Evolutionary conservation across 2,329 filamentous ascomycete species (phyloP), one percentile per base, ranked within the genome.

Genomic region (Aspergillus phoenicis): DNA sequence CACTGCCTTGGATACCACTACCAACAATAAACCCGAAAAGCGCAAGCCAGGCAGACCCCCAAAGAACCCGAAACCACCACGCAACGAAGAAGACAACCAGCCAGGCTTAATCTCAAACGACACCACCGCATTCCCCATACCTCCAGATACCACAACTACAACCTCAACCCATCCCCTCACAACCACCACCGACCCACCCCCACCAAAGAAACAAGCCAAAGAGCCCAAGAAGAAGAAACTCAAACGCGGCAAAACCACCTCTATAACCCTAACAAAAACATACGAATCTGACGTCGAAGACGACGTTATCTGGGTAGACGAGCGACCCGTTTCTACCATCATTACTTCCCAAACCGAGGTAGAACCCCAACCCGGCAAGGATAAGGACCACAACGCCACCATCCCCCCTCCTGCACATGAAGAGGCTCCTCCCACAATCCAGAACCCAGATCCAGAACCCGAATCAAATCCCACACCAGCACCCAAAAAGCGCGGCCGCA

Each of bases 171-270:
- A 13, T 15, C 10, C 24, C 8, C 1, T 59, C 30, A 39, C 33
- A 8, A 15, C 17, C 4, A 26, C 15, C 26, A 51, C n/a, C 26
- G 28, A 51, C 47, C 7, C 28, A 20, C 28, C 4, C 15, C 26
- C 52, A 52, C 8, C 5, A 36, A 15, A 36, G 17, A 51, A 24
- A n/a, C 30, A 51, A 51, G 36, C 57, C 69, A 77, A 61, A 66
- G 75, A 62, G 51, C 64, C 61, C 60, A 79, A 62, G 71, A 83
- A 77, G 75, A 79, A 72, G 64, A 80, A 78, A 54, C 55, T 74
- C 20, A 83, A 80, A 66, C 75, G 81, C 61, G 75, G 76, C 39
- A 81, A 80, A 60, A 77, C 77, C 5, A 76, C 73, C 0, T 77
- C 77, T 5, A 67, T 71, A 4, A 69, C 72, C 2, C 60, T 73